These are phyloP conservation scores for Aspergillaceae sp. DNA, from an alignment of 2,329 filamentous ascomycete genomes.

Conservation along the genomic window DNA sequence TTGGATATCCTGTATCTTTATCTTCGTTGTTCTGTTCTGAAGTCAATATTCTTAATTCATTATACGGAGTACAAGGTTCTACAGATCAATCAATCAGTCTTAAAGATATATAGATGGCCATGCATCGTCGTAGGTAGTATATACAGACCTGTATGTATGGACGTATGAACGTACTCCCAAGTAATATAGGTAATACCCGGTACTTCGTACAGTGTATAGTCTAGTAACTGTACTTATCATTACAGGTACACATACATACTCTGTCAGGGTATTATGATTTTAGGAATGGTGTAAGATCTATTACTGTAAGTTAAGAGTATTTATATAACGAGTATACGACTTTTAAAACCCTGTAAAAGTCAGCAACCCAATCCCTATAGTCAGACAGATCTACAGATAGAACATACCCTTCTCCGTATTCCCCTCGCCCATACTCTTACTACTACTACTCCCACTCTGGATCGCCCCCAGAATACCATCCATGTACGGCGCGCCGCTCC, in stretches of 20 bases:
- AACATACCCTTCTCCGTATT: constrained; percentile 62
- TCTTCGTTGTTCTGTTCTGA: no score
- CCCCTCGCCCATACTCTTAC: constrained; percentile 88
- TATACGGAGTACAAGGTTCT: no score
- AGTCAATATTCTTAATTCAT: no score
- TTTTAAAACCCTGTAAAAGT: neutral
- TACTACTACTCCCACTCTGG: constrained; percentile 81
- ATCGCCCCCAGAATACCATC: constrained; percentile 86
- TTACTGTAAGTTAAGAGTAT: no score
- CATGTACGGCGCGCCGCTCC: constrained; percentile 63
- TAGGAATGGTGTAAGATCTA: no score
- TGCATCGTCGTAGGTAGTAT: neutral
- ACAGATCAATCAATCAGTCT: neutral
- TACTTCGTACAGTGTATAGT: no score
- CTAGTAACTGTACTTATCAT: no score
- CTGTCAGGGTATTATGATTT: no score
- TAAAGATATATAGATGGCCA: neutral
- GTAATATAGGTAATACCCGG: no score
- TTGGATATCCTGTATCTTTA: neutral
- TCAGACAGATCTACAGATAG: neutral
- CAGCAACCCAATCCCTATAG: neutral
- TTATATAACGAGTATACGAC: neutral
- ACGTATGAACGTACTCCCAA: neutral
- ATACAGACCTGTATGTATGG: neutral
- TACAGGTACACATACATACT: no score